A percentile compares a stretch with the other conserved stretches of the same genome.
phyloP scores from a whole-genome alignment of 1,284 basidiomycete genomes.

The Hymenochaete sp. region DNA sequence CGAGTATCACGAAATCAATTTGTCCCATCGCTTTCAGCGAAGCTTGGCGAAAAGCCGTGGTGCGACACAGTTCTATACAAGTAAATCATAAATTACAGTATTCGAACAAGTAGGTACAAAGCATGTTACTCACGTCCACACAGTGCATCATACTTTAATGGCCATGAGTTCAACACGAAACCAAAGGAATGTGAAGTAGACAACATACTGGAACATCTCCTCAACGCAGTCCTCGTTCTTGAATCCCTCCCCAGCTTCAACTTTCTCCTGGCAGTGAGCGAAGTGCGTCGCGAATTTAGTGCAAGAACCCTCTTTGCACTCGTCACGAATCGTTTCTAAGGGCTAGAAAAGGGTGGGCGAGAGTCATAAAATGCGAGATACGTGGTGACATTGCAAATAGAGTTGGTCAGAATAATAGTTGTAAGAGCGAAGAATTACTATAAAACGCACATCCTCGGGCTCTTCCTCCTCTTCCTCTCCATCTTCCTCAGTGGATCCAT shows the following conservation, averaged over 20 bases:
- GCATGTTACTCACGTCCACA: conserved; percentile 56
- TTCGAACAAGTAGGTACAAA: not conserved
- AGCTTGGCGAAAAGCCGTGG: conserved; percentile 74
- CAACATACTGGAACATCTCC: conserved; percentile 76
- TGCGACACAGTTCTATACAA: conserved; percentile 58
- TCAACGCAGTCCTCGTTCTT: conserved; percentile 87
- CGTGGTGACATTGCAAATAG: not conserved
- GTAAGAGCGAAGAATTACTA: not conserved
- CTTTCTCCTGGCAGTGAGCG: conserved; percentile 84
- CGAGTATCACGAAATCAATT: too few species aligned
- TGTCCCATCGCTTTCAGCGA: conserved; percentile 29
- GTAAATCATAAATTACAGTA: not conserved
- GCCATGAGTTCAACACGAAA: conserved; percentile 7
- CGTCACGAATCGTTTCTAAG: conserved; percentile 63
- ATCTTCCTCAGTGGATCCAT: conserved; percentile 33
- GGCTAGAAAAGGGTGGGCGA: conserved; percentile 35
- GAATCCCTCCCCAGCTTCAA: conserved; percentile 72
- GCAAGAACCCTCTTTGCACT: conserved; percentile 69
- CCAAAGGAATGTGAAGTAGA: conserved; percentile 8
- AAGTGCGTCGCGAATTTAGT: conserved; percentile 74
- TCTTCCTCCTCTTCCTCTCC: conserved; percentile 49
- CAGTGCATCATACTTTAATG: conserved; percentile 78
- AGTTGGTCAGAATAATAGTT: not conserved
- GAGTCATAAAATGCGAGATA: too few species aligned
- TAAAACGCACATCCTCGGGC: conserved; percentile 70